These are phyloP conservation scores for Acanthochlamys bracteata DNA, from an alignment of 106 monocot genomes.

Conservation along the genomic window DNA sequence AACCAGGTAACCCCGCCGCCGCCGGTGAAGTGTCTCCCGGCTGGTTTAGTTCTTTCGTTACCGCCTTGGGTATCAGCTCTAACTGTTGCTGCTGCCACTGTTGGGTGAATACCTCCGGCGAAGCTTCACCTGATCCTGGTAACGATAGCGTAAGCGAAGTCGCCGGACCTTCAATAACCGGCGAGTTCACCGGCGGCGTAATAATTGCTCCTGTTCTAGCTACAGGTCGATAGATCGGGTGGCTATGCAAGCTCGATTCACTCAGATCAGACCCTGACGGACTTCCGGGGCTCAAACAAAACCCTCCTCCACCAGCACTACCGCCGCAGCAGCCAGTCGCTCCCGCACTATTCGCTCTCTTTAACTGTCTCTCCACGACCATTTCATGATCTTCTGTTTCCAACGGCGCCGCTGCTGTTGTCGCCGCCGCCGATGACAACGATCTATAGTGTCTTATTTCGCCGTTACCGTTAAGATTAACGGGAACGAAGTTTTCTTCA, in stretches of 20 bases:
- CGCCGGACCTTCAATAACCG: slow-evolving; percentile 24
- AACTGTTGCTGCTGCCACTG: not conserved
- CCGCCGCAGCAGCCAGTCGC: not conserved
- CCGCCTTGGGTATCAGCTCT: not conserved
- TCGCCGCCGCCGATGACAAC: not conserved
- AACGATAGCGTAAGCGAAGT: slow-evolving; percentile 42
- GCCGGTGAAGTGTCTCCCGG: not conserved
- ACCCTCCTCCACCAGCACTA: not conserved
- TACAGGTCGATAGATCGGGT: slow-evolving; percentile 28
- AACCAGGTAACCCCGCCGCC: not conserved
- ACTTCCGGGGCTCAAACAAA: slow-evolving; percentile 24
- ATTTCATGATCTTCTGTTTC: slow-evolving; percentile 6
- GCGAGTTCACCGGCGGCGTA: slow-evolving; percentile 1
- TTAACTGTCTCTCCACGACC: not conserved
- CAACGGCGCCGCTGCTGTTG: too few relatives aligned
- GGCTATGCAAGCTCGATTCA: slow-evolving; percentile 23
- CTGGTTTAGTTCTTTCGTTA: not conserved
- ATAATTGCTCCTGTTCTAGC: slow-evolving; percentile 27
- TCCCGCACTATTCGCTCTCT: slow-evolving; percentile 25
- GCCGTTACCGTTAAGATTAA: too few relatives aligned
- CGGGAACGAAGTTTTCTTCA: not conserved
- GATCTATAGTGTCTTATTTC: not conserved
- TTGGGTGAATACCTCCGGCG: not conserved
- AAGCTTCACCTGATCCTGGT: slow-evolving; percentile 17
- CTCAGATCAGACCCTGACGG: slow-evolving; percentile 27